Evolutionary conservation across 2,329 filamentous ascomycete genomes (phyloP).

Genomic region (Cladosporium sp.): DNA sequence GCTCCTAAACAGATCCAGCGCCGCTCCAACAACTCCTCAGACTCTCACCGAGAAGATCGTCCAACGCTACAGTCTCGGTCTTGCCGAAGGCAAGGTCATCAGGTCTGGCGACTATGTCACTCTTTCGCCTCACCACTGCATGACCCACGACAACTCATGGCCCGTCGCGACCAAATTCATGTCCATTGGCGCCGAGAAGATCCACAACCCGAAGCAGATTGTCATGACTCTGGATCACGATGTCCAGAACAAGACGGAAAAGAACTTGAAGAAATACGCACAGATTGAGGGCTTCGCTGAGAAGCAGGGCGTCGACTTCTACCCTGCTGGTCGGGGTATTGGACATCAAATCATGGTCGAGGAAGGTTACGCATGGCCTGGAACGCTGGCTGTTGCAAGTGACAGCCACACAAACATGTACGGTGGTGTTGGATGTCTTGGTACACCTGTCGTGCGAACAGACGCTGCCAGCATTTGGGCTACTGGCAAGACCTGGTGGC

Average conservation of each 20-base stretch:
- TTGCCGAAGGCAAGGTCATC: slow-evolving; percentile 73
- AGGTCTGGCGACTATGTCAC: slow-evolving; percentile 81
- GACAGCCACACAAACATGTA: slow-evolving; percentile 83
- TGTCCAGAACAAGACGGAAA: slow-evolving; percentile 76
- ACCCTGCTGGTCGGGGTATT: slow-evolving; percentile 75
- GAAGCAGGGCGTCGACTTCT: slow-evolving; percentile 75
- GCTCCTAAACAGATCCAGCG: slow-evolving; percentile 65
- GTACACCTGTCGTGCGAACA: slow-evolving; percentile 80
- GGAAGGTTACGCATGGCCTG: slow-evolving; percentile 81
- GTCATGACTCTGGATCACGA: slow-evolving; percentile 88
- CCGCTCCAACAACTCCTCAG: slow-evolving; percentile 58
- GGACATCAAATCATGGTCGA: slow-evolving; percentile 93
- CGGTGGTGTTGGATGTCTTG: slow-evolving; percentile 73
- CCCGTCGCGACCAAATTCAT: slow-evolving; percentile 78
- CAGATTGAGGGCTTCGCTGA: slow-evolving; percentile 81
- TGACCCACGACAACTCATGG: slow-evolving; percentile 86
- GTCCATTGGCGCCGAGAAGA: slow-evolving; percentile 73
- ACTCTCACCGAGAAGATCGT: slow-evolving; percentile 93
- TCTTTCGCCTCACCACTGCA: slow-evolving; percentile 69
- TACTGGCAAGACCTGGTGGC: slow-evolving; percentile 82
- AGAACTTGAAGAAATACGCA: slow-evolving; percentile 79
- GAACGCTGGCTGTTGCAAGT: slow-evolving; percentile 76
- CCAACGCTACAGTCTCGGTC: slow-evolving; percentile 74
- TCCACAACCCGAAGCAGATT: slow-evolving; percentile 71
- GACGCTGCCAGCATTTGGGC: slow-evolving; percentile 87